Conservation (phyloP, 306 rosid genomes). For the Canavalia ensiformis region DNA sequence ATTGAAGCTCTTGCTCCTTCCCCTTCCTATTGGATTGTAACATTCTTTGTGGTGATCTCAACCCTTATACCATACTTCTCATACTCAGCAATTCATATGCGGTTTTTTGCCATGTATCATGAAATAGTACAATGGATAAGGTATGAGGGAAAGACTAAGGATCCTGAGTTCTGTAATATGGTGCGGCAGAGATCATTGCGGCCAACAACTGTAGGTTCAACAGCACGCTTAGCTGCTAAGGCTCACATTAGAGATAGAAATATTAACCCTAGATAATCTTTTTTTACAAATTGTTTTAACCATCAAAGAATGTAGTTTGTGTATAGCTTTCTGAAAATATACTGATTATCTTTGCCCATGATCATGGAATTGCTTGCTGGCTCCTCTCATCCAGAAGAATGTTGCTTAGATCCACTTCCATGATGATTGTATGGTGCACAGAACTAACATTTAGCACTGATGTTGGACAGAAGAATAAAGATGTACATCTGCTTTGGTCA, state of each 20-base stretch:
- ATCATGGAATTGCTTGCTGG: constrained; percentile 3
- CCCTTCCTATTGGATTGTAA: constrained; percentile 77
- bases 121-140: constrained; percentile 82
- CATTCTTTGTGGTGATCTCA: constrained; percentile 70
- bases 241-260: constrained; percentile 41
- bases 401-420: constrained; percentile 38
- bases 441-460: constrained; percentile 44
- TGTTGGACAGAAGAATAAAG: constrained; percentile 40
- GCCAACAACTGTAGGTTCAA: constrained; percentile 68
- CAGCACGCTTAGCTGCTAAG: constrained; percentile 88
- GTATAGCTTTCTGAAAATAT: background rate
- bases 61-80: constrained; percentile 80
- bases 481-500: constrained; percentile 41
- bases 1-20: constrained; percentile 80
- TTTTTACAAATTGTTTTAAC: constrained; percentile 31
- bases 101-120: constrained; percentile 90
- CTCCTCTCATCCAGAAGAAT: constrained; percentile 31
- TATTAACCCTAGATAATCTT: constrained; percentile 44
- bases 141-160: constrained; percentile 64
- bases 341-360: background rate
- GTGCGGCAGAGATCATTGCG: constrained; percentile 66
- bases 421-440: constrained; percentile 41
- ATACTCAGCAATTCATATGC: constrained; percentile 75
- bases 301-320: constrained; percentile 38
- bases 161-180: constrained; percentile 67